phyloP scores from a whole-genome alignment of 202 grass and related monocot genomes.

The Schoenoplectus triqueter region DNA sequence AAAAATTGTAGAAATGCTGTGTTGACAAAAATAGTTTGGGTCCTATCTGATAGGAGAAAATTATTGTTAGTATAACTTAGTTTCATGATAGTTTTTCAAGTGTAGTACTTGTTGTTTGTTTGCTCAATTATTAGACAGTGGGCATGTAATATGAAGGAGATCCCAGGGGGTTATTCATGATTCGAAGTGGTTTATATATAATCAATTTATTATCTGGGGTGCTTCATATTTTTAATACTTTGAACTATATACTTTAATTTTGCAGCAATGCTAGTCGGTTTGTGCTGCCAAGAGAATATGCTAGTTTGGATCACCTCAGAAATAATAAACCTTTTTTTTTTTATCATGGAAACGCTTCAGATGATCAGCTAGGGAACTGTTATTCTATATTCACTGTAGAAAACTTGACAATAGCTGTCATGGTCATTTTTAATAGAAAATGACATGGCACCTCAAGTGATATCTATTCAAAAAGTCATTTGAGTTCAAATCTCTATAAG shows the following conservation, averaged over 20 bases:
- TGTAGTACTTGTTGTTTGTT: not conserved
- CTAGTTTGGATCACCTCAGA: not conserved
- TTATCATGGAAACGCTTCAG: not conserved
- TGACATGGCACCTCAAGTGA: too few relatives aligned
- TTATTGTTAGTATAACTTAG: conserved; percentile 23
- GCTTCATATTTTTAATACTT: not conserved
- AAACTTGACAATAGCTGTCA: too few relatives aligned
- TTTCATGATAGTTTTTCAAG: not conserved
- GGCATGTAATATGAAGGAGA: not conserved
- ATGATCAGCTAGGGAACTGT: not conserved
- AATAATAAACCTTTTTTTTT: not conserved
- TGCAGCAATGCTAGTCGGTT: not conserved
- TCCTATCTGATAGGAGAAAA: conserved; percentile 13
- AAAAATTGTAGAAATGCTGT: conserved; percentile 39
- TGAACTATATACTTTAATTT: not conserved
- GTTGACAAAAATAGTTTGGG: conserved; percentile 30
- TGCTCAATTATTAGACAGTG: not conserved
- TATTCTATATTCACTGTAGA: too few relatives aligned
- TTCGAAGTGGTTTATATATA: not conserved
- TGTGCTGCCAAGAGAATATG: not conserved
- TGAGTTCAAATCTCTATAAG: too few relatives aligned
- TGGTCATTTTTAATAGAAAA: too few relatives aligned
- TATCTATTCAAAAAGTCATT: too few relatives aligned
- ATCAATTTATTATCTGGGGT: not conserved
- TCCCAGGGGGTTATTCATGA: not conserved